A percentile compares a stretch with the other conserved stretches of the same genome.
Conservation (phyloP, 2,329 filamentous ascomycete species). For the Colletotrichum simmondsii region DNA sequence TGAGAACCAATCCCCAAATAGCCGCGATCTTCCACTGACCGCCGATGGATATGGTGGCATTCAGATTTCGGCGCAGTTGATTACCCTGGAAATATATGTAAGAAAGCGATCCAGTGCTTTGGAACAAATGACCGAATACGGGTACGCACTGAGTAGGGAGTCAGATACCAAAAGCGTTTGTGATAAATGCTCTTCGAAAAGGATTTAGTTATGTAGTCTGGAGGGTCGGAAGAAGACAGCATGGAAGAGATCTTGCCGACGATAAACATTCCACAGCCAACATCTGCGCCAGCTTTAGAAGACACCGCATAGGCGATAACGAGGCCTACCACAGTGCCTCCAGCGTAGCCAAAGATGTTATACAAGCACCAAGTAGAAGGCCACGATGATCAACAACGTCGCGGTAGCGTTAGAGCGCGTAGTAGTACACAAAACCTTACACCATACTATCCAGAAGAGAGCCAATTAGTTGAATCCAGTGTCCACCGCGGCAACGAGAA, state of each 20-base stretch:
- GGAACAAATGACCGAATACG: not conserved
- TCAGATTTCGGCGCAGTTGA: slow-evolving; percentile 26
- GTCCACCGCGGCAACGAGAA: too few relatives aligned
- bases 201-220: not conserved
- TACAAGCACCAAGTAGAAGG: slow-evolving; percentile 46
- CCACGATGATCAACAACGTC: slow-evolving; percentile 56
- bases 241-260: slow-evolving; percentile 47
- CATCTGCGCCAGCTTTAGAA: slow-evolving; percentile 54
- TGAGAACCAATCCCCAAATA: slow-evolving; percentile 35
- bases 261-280: slow-evolving; percentile 60
- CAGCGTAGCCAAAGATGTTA: slow-evolving; percentile 60
- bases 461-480: too few relatives aligned
- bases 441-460: too few relatives aligned
- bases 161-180: slow-evolving; percentile 17
- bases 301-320: slow-evolving; percentile 55
- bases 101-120: not conserved
- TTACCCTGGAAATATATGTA: slow-evolving; percentile 8
- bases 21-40: slow-evolving; percentile 34
- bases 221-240: slow-evolving; percentile 41
- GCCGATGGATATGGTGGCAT: slow-evolving; percentile 14
- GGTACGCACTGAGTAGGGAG: slow-evolving; percentile 19
- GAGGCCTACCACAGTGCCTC: slow-evolving; percentile 59
- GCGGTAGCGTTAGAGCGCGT: slow-evolving; percentile 60
- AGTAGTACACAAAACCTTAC: slow-evolving; percentile 61
- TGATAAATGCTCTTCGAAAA: not conserved